These are phyloP conservation scores for Jamesozyma rosinii DNA, from an alignment of 805 yeast genomes.

Conservation along the genomic window DNA sequence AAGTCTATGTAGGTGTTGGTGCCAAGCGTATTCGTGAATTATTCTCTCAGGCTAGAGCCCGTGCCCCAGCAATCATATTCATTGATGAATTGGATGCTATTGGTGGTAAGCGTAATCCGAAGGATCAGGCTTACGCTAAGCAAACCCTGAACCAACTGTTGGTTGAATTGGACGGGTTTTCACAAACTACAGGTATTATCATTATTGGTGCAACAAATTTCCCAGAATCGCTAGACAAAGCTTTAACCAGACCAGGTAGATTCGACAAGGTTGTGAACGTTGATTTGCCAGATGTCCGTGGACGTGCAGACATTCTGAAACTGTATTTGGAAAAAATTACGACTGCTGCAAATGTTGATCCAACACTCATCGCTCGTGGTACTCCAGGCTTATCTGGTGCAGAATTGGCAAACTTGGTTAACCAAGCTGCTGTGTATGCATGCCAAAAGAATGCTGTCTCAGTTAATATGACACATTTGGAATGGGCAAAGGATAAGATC, in stretches of 20 bases:
- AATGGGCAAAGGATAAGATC: slow-evolving; percentile 98
- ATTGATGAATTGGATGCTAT: slow-evolving; percentile 98
- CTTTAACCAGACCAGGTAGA: slow-evolving; percentile 95
- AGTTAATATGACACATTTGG: slow-evolving; percentile 85
- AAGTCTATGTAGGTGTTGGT: slow-evolving; percentile 96
- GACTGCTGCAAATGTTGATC: slow-evolving; percentile 74
- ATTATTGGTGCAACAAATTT: slow-evolving; percentile 97
- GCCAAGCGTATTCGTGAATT: slow-evolving; percentile 95
- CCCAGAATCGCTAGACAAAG: slow-evolving; percentile 94
- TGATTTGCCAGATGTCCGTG: slow-evolving; percentile 95
- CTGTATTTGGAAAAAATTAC: slow-evolving; percentile 91
- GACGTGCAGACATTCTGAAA: slow-evolving; percentile 83
- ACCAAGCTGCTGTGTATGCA: slow-evolving; percentile 96
- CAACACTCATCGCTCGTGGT: slow-evolving; percentile 86
- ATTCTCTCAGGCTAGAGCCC: slow-evolving; percentile 84
- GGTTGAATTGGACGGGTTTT: slow-evolving; percentile 92
- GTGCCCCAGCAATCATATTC: slow-evolving; percentile 93
- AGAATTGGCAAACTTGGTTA: slow-evolving; percentile 86
- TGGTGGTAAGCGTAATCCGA: slow-evolving; percentile 95
- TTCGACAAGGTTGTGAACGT: slow-evolving; percentile 93
- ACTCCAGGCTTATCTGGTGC: slow-evolving; percentile 99
- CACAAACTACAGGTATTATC: slow-evolving; percentile 86
- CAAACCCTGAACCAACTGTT: slow-evolving; percentile 93
- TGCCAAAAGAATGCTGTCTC: slow-evolving; percentile 85
- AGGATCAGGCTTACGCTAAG: slow-evolving; percentile 95